Conservation (phyloP, 1,284 basidiomycete species). For the Heterobasidion irregulare region DNA sequence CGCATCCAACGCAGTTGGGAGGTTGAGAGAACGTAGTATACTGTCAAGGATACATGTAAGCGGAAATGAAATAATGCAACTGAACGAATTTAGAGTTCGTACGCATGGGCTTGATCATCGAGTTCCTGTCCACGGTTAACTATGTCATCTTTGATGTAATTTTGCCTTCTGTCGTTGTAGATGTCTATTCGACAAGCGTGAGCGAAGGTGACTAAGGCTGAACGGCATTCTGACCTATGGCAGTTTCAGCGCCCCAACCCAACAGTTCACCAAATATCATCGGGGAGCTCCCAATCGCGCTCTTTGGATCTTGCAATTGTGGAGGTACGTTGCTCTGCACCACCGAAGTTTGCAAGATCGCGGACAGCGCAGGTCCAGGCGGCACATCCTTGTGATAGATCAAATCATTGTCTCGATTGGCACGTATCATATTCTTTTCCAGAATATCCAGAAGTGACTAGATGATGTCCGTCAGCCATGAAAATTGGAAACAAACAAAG, state of each 20-base stretch:
- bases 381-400: conserved; percentile 93
- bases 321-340: conserved; percentile 56
- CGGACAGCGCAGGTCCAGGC: conserved; percentile 56
- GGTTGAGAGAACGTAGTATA: conserved; percentile 62
- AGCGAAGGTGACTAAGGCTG: not conserved
- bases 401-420: conserved; percentile 89
- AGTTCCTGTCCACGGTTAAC: conserved; percentile 55
- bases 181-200: conserved; percentile 25
- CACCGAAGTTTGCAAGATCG: conserved; percentile 64
- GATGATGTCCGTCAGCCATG: conserved; percentile 2
- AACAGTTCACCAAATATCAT: conserved; percentile 75
- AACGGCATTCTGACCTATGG: conserved; percentile 59
- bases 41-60: conserved; percentile 27
- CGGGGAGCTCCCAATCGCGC: conserved; percentile 35
- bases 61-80: conserved; percentile 1
- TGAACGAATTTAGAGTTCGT: conserved; percentile 16
- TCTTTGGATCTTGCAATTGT: conserved; percentile 57
- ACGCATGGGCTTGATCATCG: conserved; percentile 61
- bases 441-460: conserved; percentile 64
- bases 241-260: conserved; percentile 84
- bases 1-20: conserved; percentile 85
- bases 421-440: conserved; percentile 62
- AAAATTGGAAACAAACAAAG: not conserved
- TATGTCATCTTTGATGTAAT: conserved; percentile 66
- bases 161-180: conserved; percentile 79